Percentiles rank a stretch among this genome's conserved stretches.
These are phyloP conservation scores for Pyricularia pennisetigena DNA, from an alignment of 2,329 filamentous ascomycete species.

Conservation along the genomic window DNA sequence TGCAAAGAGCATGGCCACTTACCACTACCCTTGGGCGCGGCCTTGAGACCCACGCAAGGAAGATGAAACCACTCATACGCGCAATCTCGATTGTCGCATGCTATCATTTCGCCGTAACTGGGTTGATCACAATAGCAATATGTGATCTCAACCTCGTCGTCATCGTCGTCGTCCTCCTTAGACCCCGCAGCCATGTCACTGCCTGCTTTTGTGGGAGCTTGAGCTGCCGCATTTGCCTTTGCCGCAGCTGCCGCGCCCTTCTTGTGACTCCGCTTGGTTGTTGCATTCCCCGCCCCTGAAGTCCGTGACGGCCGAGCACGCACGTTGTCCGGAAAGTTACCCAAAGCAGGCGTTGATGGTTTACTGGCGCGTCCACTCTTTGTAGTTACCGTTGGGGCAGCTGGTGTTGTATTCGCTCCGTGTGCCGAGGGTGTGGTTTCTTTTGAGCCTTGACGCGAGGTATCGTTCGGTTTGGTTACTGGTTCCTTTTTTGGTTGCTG, in stretches of 20 bases:
- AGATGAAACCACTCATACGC: constrained; percentile 76
- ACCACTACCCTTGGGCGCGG: constrained; percentile 69
- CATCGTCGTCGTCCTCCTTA: constrained; percentile 40
- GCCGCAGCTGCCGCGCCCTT: constrained; percentile 26
- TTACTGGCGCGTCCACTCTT: constrained; percentile 59
- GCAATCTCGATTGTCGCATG: constrained; percentile 61
- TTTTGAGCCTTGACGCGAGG: constrained; percentile 18
- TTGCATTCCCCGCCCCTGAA: constrained; percentile 33
- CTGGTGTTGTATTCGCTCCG: constrained; percentile 7
- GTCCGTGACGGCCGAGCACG: constrained; percentile 33
- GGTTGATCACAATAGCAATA: constrained; percentile 76
- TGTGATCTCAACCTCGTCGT: constrained; percentile 55
- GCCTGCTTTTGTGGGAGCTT: constrained; percentile 2
- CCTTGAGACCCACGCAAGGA: constrained; percentile 69
- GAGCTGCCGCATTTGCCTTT: constrained; percentile 6
- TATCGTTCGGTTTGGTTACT: constrained; percentile 26
- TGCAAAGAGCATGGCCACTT: constrained; percentile 26
- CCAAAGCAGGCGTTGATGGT: constrained; percentile 52
- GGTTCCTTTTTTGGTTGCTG: constrained; percentile 22
- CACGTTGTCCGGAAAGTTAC: constrained; percentile 47
- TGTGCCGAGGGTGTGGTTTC: constrained; percentile 26
- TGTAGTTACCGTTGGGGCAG: constrained; percentile 37
- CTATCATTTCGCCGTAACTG: constrained; percentile 79
- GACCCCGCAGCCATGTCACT: constrained; percentile 23
- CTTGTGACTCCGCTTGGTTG: constrained; percentile 48